These are phyloP conservation scores for Durio zibethinus DNA, from an alignment of 345 rosid genomes.

Conservation along the genomic window DNA sequence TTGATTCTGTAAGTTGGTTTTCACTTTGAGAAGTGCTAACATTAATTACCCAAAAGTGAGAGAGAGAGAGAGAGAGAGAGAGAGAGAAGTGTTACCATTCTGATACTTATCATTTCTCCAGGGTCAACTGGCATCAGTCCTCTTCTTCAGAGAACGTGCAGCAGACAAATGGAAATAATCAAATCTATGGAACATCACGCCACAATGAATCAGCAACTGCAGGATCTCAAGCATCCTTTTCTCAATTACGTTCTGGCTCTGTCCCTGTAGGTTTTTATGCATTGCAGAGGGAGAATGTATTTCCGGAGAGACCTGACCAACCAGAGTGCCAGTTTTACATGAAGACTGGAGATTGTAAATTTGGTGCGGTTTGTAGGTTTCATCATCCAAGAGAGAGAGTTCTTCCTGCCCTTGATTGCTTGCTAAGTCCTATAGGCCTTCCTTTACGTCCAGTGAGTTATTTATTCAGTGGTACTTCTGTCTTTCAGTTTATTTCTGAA, in stretches of 20 bases:
- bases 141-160: conserved; percentile 79
- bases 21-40: conserved; percentile 12
- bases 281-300: conserved; percentile 76
- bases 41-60: not conserved
- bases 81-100: conserved; percentile 7
- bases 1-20: not conserved
- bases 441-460: conserved; percentile 89
- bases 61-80: not conserved
- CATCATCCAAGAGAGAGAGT: conserved; percentile 96
- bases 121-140: conserved; percentile 83
- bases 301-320: conserved; percentile 97
- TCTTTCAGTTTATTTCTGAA: not conserved
- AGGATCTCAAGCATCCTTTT: conserved; percentile 60
- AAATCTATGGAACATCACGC: conserved; percentile 52
- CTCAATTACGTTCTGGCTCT: conserved; percentile 58
- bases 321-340: conserved; percentile 95
- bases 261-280: conserved; percentile 71
- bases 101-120: conserved; percentile 30
- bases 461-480: not conserved
- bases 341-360: conserved; percentile 98
- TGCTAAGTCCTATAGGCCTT: conserved; percentile 79
- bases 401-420: conserved; percentile 91
- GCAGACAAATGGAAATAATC: conserved; percentile 50
- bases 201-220: conserved; percentile 53
- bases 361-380: conserved; percentile 91